Evolutionary conservation across 108 stramenopile species (phyloP), one percentile per base, ranked within the genome.

Genomic region (Ochromonas danica): DNA sequence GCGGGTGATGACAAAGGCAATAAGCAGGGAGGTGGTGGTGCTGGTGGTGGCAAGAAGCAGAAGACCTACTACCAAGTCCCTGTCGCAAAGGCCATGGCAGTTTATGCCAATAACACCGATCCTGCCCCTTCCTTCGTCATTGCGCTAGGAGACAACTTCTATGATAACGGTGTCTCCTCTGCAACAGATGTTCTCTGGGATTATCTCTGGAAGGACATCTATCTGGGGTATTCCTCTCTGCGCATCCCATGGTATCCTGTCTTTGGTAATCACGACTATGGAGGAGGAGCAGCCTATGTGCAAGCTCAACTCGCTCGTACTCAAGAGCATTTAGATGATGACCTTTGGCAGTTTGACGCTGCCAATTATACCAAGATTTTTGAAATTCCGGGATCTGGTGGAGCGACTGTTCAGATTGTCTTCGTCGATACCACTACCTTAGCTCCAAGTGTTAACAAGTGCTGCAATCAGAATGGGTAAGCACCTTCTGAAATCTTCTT

Each of bases 391-490:
- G 51, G 51, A 22, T 36, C 6, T 28, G 40, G 31, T 36, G 31
- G 31, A 33, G 72, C n/a, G 10, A 57, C 40, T 10, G 72, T 75
- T 3, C 6, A 22, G 10, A 33, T 75, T 36, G n/a, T 75, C 10
- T 75, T 75, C 31, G 25, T 75, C 28, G 72, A 75, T 41, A 75
- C 72, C 25, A 75, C 72, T 31, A 75, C 72, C 6, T 41, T 75
- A 36, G 72, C 72, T 6, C 72, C 72, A 36, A 14, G 10, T 6
- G 28, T 27, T 3, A 60, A 75, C 31, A 42, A 33, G 31, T 75
- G 72, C 51, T 75, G 72, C 40, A 75, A 75, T 60, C 14, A 75
- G 25, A 27, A 75, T 35, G 72, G 72, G 72, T 75, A 75, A 70
- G 6, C 41, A 70, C 22, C 6, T 70, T 38, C 6, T 38, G 6